Percentiles rank a stretch among this genome's conserved stretches.
These are phyloP conservation scores for Warburgia ugandensis DNA, from an alignment of 164 flowering plant species.

Conservation along the genomic window DNA sequence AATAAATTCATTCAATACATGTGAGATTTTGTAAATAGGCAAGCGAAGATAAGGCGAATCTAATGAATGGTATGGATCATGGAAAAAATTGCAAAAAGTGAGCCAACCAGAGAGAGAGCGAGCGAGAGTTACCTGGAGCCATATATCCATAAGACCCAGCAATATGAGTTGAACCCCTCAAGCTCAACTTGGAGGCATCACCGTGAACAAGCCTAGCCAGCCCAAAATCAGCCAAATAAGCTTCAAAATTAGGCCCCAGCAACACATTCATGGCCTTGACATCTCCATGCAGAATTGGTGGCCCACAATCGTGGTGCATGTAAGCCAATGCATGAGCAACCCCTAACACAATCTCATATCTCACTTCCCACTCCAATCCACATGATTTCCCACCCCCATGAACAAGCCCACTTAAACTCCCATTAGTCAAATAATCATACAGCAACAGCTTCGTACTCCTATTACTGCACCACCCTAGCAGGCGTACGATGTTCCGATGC, in stretches of 20 bases:
- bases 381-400: constrained; percentile 51
- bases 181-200: constrained; percentile 23
- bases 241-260: constrained; percentile 52
- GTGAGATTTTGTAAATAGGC: not conserved
- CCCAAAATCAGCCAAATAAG: constrained; percentile 91
- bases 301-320: constrained; percentile 95
- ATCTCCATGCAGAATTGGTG: constrained; percentile 87
- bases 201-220: constrained; percentile 53
- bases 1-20: not conserved
- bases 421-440: constrained; percentile 82
- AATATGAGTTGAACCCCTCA: constrained; percentile 43
- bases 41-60: too few relatives aligned
- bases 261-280: constrained; percentile 92
- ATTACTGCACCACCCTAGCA: constrained; percentile 75
- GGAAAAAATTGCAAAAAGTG: too few relatives aligned
- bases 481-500: constrained; percentile 79
- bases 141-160: constrained; percentile 99
- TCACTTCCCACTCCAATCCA: constrained; percentile 73
- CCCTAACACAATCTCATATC: constrained; percentile 66
- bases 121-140: constrained; percentile 97
- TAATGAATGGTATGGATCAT: too few relatives aligned
- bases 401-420: constrained; percentile 78
- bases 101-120: too few relatives aligned
- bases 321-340: constrained; percentile 87
- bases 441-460: constrained; percentile 56